phyloP scores from a whole-genome alignment of 345 rosid genomes.

The Hibiscus syriacus region DNA sequence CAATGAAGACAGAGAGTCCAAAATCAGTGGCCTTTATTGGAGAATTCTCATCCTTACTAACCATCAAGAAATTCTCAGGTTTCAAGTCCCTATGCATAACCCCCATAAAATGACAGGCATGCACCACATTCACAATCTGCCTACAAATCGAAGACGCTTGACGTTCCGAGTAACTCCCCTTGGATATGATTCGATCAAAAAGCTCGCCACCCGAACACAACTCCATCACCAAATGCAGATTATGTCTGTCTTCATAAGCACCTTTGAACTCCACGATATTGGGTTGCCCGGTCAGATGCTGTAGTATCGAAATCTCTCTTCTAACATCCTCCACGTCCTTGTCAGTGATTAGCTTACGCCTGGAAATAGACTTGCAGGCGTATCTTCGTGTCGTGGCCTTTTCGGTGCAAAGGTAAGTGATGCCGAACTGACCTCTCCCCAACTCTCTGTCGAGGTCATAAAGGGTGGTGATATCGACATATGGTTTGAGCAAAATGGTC shows the following conservation, averaged over 20 bases:
- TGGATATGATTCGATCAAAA: constrained; percentile 69
- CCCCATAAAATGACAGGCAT: constrained; percentile 92
- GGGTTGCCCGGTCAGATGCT: constrained; percentile 84
- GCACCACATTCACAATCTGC: constrained; percentile 80
- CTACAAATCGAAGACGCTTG: constrained; percentile 67
- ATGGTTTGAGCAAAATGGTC: constrained; percentile 50
- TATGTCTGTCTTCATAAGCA: constrained; percentile 60
- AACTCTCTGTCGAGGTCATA: constrained; percentile 59
- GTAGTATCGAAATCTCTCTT: constrained; percentile 66
- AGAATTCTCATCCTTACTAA: constrained; percentile 38
- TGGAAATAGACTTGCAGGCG: constrained; percentile 84
- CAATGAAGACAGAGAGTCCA: constrained; percentile 87
- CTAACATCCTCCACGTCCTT: constrained; percentile 59
- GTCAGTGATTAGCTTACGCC: constrained; percentile 38
- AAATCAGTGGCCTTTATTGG: constrained; percentile 74
- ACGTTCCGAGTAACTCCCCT: constrained; percentile 66
- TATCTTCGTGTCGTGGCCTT: constrained; percentile 48
- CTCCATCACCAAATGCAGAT: constrained; percentile 79
- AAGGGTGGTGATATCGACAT: constrained; percentile 39
- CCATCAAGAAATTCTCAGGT: constrained; percentile 90
- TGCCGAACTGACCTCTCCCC: constrained; percentile 80
- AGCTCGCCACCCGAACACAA: constrained; percentile 94
- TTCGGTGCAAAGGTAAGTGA: constrained; percentile 65
- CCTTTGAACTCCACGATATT: constrained; percentile 81
- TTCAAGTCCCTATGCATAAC: constrained; percentile 86